phyloP scores from a whole-genome alignment of 1,284 basidiomycete genomes.

The Earliella scabrosa region DNA sequence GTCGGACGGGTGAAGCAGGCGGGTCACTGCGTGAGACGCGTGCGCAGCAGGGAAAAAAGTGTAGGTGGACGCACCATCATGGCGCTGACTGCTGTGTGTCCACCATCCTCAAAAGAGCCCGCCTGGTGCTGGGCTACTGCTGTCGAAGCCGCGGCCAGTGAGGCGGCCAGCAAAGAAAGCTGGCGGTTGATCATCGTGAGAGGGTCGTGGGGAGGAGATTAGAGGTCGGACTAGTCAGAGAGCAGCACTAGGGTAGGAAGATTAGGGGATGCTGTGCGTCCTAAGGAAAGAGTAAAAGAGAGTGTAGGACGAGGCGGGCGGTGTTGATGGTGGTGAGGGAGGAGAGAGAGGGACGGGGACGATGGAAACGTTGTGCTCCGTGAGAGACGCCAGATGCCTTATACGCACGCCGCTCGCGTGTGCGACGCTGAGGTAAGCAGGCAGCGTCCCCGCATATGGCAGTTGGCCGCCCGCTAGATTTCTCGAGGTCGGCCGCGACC shows the following conservation, averaged over 20 bases:
- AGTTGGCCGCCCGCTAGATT: constrained; percentile 3
- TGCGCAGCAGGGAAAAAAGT: neutral
- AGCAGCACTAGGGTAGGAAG: constrained; percentile 11
- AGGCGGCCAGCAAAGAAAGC: constrained; percentile 33
- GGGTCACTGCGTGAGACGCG: constrained; percentile 6
- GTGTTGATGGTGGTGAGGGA: constrained; percentile 12
- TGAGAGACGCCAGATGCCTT: constrained; percentile 19
- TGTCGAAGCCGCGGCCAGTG: constrained; percentile 29
- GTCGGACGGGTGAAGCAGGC: neutral
- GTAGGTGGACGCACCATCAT: constrained; percentile 44
- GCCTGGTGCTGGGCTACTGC: constrained; percentile 33
- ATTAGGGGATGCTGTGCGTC: constrained; percentile 3
- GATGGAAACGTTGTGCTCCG: constrained; percentile 19
- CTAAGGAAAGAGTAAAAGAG: constrained; percentile 27
- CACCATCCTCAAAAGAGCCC: constrained; percentile 50
- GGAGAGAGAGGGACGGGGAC: constrained; percentile 11
- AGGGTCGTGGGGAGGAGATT: constrained; percentile 10
- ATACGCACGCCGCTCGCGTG: constrained; percentile 17
- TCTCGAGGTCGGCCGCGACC: constrained; percentile 24
- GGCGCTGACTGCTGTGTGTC: constrained; percentile 51
- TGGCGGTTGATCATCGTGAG: constrained; percentile 33
- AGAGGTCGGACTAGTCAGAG: constrained; percentile 6
- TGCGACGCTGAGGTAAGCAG: constrained; percentile 14
- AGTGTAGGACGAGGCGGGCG: constrained; percentile 26
- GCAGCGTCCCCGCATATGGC: neutral